Conservation (phyloP, 352 stramenopile genomes). For the Globisporangium recalcitrans region DNA sequence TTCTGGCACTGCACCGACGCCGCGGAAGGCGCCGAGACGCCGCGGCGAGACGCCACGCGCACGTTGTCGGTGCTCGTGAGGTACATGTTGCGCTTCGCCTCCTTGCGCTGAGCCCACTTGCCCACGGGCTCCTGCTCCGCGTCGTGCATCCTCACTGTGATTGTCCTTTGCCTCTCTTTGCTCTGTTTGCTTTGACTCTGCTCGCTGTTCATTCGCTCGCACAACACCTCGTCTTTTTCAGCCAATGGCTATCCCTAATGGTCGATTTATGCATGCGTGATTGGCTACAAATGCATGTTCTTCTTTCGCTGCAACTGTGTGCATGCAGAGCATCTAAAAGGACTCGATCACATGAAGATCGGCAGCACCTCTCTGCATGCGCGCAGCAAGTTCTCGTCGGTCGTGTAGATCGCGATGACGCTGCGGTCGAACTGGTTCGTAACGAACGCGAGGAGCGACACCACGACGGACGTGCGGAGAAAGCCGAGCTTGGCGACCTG, state of each 20-base stretch:
- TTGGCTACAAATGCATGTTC: conserved; percentile 16
- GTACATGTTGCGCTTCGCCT: conserved; percentile 80
- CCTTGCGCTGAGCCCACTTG: conserved; percentile 63
- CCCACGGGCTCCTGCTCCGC: conserved; percentile 42
- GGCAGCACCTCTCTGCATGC: conserved; percentile 49
- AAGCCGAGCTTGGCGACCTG: conserved; percentile 50
- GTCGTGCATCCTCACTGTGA: conserved; percentile 23
- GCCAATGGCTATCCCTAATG: background rate
- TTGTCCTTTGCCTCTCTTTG: background rate
- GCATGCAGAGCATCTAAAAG: conserved; percentile 54
- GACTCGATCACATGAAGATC: conserved; percentile 64
- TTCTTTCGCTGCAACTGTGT: conserved; percentile 28
- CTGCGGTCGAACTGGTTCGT: conserved; percentile 42
- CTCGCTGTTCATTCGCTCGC: background rate
- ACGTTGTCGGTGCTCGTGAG: conserved; percentile 76
- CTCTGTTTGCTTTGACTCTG: background rate
- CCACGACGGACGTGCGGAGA: conserved; percentile 43
- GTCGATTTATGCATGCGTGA: background rate
- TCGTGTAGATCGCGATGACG: conserved; percentile 60
- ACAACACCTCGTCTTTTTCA: background rate
- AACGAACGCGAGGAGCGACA: conserved; percentile 35
- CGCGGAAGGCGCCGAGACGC: conserved; percentile 15
- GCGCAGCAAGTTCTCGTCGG: conserved; percentile 37
- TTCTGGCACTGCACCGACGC: conserved; percentile 72
- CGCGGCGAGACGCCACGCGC: conserved; percentile 41